phyloP scores from a whole-genome alignment of 805 yeast species.

The Candida easanensis region DNA sequence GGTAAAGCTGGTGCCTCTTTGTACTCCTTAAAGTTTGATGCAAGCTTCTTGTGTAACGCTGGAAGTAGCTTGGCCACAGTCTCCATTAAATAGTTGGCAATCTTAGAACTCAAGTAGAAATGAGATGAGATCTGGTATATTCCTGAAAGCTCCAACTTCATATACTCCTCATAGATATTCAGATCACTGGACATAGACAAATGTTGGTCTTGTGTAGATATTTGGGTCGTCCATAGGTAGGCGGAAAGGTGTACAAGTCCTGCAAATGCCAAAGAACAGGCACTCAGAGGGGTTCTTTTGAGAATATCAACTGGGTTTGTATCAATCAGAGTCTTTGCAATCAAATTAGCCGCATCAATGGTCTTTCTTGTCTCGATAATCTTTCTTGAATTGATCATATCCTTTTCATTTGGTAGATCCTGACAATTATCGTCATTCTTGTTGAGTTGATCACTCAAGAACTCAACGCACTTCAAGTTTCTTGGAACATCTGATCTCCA shows the following conservation, averaged over 20 bases:
- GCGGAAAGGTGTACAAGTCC: conserved; percentile 51
- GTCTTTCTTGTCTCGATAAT: conserved; percentile 52
- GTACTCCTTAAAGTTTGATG: conserved; percentile 28
- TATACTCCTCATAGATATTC: conserved; percentile 44
- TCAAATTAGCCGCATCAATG: conserved; percentile 50
- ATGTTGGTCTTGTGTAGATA: conserved; percentile 22
- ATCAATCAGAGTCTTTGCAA: conserved; percentile 44
- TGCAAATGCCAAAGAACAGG: conserved; percentile 53
- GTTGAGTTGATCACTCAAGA: conserved; percentile 23
- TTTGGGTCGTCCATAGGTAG: conserved; percentile 49
- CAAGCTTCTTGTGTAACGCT: conserved; percentile 35
- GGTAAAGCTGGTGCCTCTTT: conserved; percentile 9
- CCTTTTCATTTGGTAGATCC: conserved; percentile 28
- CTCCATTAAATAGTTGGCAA: conserved; percentile 45
- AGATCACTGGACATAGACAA: conserved; percentile 33
- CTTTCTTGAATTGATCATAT: conserved; percentile 40
- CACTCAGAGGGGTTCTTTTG: conserved; percentile 48
- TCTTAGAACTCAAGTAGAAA: conserved; percentile 47
- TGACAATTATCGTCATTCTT: conserved; percentile 32
- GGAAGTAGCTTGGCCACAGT: conserved; percentile 43
- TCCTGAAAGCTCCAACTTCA: conserved; percentile 47
- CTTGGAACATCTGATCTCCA: conserved; percentile 49
- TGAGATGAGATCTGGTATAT: conserved; percentile 48
- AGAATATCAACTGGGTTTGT: conserved; percentile 42
- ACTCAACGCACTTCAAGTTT: conserved; percentile 35